Evolutionary conservation across 148 eudicot species (phyloP), one percentile per base, ranked within the genome.

Genomic region (Nepenthes mirabilis): DNA sequence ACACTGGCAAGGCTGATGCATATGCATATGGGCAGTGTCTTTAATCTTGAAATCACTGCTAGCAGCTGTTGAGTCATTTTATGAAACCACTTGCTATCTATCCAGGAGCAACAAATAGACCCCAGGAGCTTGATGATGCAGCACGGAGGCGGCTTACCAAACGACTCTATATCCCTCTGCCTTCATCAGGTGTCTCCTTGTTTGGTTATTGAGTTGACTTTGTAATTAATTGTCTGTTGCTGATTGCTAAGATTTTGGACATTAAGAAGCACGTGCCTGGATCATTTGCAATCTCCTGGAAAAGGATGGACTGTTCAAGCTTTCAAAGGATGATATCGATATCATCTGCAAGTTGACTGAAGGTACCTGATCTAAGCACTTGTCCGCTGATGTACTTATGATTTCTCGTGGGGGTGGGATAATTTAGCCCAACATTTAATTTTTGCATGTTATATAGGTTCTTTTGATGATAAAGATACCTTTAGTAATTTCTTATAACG

Each of bases 91-190:
- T 11, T 54, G 32, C 45, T 5, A 49, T 40, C 35, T 23, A 32
- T 49, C 65, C 86, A 94, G 99, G 99, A 74, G 99, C 99, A 55
- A 94, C 99, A 59, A 94, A 94, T 74, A 84, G 99, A 60, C 99
- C 99, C 61, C 99, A 94, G 65, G 99, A 94, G 78, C 97, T 94
- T 70, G 99, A 94, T 70, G 99, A 94, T 75, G 97, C 99, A 65
- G 99, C 99, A 55, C 80, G 99, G 71, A 86, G 99, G 69, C 82
- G 99, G 43, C 99, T 94, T 60, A 89, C 97, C 10, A 94, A 94
- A 72, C 74, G 99, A 76, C 83, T 93, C 35, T 94, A 94, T 62
- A 89, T 94, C 65, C 97, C 99, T 58, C 87, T 94, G 36, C 97
- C 99, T 63, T 79, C 97, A 47, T 66, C 85, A 84, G 99, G 97